Conservation (phyloP, 2,329 filamentous ascomycete genomes). For the Trichophyton schoenleinii region DNA sequence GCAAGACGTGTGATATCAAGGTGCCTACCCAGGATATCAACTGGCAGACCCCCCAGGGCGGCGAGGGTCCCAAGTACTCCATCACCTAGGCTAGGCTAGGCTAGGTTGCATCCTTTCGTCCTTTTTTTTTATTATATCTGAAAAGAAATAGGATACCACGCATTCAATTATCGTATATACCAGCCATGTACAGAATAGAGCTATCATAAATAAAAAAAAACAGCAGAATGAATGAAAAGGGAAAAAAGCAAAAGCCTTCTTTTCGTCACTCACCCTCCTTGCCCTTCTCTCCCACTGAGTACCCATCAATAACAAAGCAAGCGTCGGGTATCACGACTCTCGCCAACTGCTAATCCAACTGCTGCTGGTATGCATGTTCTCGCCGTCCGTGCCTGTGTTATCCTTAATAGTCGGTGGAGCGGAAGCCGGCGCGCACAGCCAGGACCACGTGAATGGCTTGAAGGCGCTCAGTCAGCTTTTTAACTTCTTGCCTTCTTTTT, state of each 20-base stretch:
- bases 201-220: background rate
- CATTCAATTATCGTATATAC: background rate
- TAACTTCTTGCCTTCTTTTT: background rate
- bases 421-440: background rate
- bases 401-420: background rate
- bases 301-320: background rate
- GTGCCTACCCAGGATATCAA: constrained; percentile 94
- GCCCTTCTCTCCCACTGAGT: background rate
- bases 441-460: constrained; percentile 1
- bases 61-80: constrained; percentile 57
- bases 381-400: background rate
- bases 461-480: background rate
- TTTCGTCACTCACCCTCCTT: background rate
- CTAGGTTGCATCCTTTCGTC: background rate
- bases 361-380: background rate
- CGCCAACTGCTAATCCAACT: no score
- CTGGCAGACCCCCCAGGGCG: constrained; percentile 88
- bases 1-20: constrained; percentile 99
- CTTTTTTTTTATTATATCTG: background rate
- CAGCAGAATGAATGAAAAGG: no score
- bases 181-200: constrained; percentile 2
- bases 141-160: background rate
- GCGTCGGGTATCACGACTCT: background rate
- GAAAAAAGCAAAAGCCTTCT: background rate
- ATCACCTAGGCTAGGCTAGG: constrained; percentile 36